Base-by-base conservation (phyloP, 345 rosid genomes). In the Turritis glabra region DNA sequence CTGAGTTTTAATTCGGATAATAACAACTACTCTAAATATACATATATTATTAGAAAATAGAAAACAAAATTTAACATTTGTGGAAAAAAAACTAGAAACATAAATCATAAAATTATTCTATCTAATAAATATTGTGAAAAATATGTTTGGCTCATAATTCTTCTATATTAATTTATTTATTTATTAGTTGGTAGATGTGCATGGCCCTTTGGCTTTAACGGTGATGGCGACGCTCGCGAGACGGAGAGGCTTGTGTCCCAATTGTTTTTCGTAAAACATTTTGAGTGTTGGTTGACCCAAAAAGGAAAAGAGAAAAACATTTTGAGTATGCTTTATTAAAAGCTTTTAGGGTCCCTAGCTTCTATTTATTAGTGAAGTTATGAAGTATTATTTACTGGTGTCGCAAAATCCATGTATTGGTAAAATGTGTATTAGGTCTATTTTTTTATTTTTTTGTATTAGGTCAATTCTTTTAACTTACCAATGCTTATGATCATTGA, bases 221-320 rank as follows among this genome's bases (percentile, higher is more conserved):
- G 13, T 57, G 76, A 82, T 79, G 62, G 78, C 46, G 80, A 77
- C 72, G 67, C 25, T 72, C 55, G 8, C 40, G 44, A 51, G 38
- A 11, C 7, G 26, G 12, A 57, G 66, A 63, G 47, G 67, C 71
- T 80, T 75, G 81, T 53, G 71, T 73, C 81, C 83, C 82, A 76
- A 64, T 56, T 12, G 29, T 33, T 35, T 71, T 60, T 37, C 21
- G 19, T 38, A 46, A 30, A 7, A 71, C 35, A 58, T 12, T 23
- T 17, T 18, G 21, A 60, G 27, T 48, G 40, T 71, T 33, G 50
- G 40, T 71, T 33, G 50, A 59, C 38, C 15, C 19, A 47, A 59
- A 46, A 47, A 23, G 32, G 27, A 50, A 60, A 21, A 35, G 55
- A 51, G 30, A 17, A 71, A 18, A 72, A 12, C 30, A 61, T 26